Conservation (phyloP, 169 alveolate species). For the Babesia microti region DNA sequence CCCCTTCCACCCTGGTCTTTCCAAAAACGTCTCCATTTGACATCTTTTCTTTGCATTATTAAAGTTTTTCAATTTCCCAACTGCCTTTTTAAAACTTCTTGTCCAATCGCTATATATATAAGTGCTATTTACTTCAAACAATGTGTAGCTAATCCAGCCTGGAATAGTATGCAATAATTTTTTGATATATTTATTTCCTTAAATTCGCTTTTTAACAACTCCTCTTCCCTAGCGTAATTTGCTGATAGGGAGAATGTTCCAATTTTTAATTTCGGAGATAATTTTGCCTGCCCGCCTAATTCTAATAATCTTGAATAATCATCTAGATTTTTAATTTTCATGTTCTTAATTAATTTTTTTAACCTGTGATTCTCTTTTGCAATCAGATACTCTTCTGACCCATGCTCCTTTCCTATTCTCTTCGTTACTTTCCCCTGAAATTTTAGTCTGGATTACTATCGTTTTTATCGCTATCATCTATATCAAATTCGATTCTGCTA, state of each 20-base stretch:
- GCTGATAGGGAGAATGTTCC: constrained; percentile 36
- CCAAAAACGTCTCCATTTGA: too few relatives aligned
- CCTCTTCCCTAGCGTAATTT: constrained; percentile 16
- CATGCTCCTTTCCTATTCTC: constrained; percentile 33
- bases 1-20: too few relatives aligned
- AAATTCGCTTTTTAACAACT: background rate
- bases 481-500: too few relatives aligned
- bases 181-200: constrained; percentile 14
- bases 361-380: constrained; percentile 21
- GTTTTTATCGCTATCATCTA: too few relatives aligned
- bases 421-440: too few relatives aligned
- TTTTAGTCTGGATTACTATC: too few relatives aligned
- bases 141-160: constrained; percentile 35
- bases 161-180: constrained; percentile 35
- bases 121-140: constrained; percentile 10
- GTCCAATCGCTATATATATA: background rate
- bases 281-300: constrained; percentile 18
- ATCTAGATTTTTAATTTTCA: constrained; percentile 19
- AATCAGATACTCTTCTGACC: constrained; percentile 29
- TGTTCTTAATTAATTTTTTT: constrained; percentile 3
- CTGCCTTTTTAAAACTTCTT: constrained; percentile 28
- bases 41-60: too few relatives aligned
- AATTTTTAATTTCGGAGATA: constrained; percentile 21
- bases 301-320: constrained; percentile 20
- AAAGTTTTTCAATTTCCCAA: constrained; percentile 1